A percentile compares a stretch with the other conserved stretches of the same genome.
These are phyloP conservation scores for Pichia cabralensis DNA, from an alignment of 805 yeast species.

Conservation along the genomic window DNA sequence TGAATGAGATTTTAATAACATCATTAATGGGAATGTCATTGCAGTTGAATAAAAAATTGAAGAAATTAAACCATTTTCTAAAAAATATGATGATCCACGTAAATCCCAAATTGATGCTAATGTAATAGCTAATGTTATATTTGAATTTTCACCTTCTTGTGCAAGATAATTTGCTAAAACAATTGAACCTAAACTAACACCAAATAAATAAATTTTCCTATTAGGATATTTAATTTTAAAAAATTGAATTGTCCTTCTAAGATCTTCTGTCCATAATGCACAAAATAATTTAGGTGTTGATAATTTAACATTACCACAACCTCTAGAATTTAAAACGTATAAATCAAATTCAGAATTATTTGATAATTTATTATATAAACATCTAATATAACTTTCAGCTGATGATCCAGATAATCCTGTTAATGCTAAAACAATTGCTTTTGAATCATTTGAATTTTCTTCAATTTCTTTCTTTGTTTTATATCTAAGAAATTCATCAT, in stretches of 20 bases:
- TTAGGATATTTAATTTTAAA: slow-evolving; percentile 44
- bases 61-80: slow-evolving; percentile 36
- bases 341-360: slow-evolving; percentile 41
- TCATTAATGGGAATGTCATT: slow-evolving; percentile 38
- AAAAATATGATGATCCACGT: slow-evolving; percentile 33
- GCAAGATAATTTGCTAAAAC: slow-evolving; percentile 66
- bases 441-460: slow-evolving; percentile 22
- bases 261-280: slow-evolving; percentile 65
- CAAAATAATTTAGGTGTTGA: slow-evolving; percentile 63
- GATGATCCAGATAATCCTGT: slow-evolving; percentile 85
- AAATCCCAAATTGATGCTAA: slow-evolving; percentile 74
- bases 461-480: slow-evolving; percentile 37
- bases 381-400: slow-evolving; percentile 67
- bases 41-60: slow-evolving; percentile 37
- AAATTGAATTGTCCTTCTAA: slow-evolving; percentile 44
- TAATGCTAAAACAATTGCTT: slow-evolving; percentile 53
- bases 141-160: slow-evolving; percentile 41
- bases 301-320: slow-evolving; percentile 62
- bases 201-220: slow-evolving; percentile 59
- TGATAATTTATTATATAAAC: slow-evolving; percentile 34
- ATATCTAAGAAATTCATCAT: slow-evolving; percentile 46
- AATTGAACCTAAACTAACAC: slow-evolving; percentile 74
- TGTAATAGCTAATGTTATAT: slow-evolving; percentile 44
- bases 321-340: slow-evolving; percentile 63
- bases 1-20: slow-evolving; percentile 34